Evolutionary conservation across 1,284 basidiomycete genomes (phyloP), one percentile per base, ranked within the genome.

Genomic region (Ceratobasidium sp.): DNA sequence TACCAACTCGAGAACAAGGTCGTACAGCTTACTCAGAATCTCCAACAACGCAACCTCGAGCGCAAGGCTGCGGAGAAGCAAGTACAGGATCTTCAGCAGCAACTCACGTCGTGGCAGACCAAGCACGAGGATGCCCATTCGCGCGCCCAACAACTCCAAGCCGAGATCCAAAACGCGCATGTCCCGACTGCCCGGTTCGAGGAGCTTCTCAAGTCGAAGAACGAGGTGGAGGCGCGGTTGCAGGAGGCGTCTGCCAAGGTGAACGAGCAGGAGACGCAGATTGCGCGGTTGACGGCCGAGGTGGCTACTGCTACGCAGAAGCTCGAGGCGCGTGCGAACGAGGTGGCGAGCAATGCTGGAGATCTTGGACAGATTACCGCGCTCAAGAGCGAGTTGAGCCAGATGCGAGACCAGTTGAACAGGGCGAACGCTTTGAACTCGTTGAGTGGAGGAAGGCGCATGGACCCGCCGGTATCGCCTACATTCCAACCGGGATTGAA

Each of bases 1-100:
- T 99, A 99, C 83, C 91, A 91, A 79, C 88, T 99, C 76, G 98
- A 99, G 86, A 99, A 99, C 89, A 99, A 99, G 85, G 98, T 99
- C 62, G 95, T 99, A 75, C 97, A 99, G 82, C 92, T 99, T 79
- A 99, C 98, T 0, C 98, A 99, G 82, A 91, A 86, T n/a, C 87
- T 99, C 19, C 98, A 99, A 83, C 93, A 89, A 81, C 91, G 97
- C 53, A 97, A 92, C 9, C 89, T 90, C 77, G 97, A 99, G 85
- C 97, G 95, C 86, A 97, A 96, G 84, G 91, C 91, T 76, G 86
- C 99, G 50, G 91, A 93, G 78, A 84, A 84, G 36, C 91, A 91
- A 80, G 86, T 99, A 50, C 83, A 86, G 24, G 90, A 93, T 62
- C 87, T 99, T 51, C 95, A 99, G 84, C 89, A 91, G 76, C 94